Evolutionary conservation across 2,329 filamentous ascomycete species (phyloP), one percentile per base, ranked within the genome.

Genomic region (Alternaria postmessia): DNA sequence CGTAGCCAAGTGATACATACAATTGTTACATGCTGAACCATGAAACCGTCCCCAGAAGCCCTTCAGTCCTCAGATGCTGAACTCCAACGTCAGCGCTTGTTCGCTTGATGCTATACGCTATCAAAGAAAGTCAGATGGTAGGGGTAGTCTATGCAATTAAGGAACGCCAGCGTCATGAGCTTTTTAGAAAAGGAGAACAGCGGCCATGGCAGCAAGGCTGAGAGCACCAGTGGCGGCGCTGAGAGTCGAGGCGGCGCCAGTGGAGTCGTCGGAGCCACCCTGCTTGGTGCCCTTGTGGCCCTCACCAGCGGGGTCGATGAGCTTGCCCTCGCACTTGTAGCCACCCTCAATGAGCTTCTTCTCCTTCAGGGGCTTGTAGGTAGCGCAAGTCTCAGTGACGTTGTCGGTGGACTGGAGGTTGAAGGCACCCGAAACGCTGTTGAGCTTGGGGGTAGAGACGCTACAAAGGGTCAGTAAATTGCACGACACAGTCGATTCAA

Each of bases 381-480:
- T 69, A 59, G 62, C 60, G 78, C 83, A 84, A 36, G 72, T 70
- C 22, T 61, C 54, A 54, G 69, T 68, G 63, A 84, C 73, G 69
- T 83, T 75, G 47, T 72, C 72, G 51, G 78, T 77, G 14, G 81
- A 82, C 71, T 82, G 80, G 54, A 85, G 70, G 79, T 83, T 84
- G 79, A 84, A 84, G 44, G 82, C 80, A 77, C 83, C 83, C 63
- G 75, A 75, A 66, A 84, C 80, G 57, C 79, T 76, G 60, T 75
- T 68, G 41, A 85, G 75, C 18, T 81, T 76, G 62, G 91, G 89
- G 54, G 97, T 86, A 36, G 84, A 76, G 68, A 95, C 88, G 61
- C 93, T 96, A 70, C 1, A 55, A 22, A 7, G 14, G 61, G 73
- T 83, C 70, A 81, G 78, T 28, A 44, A 49, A 16, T 3, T 5